phyloP scores from a whole-genome alignment of 352 stramenopile genomes.

The Globisporangium camurandrum region DNA sequence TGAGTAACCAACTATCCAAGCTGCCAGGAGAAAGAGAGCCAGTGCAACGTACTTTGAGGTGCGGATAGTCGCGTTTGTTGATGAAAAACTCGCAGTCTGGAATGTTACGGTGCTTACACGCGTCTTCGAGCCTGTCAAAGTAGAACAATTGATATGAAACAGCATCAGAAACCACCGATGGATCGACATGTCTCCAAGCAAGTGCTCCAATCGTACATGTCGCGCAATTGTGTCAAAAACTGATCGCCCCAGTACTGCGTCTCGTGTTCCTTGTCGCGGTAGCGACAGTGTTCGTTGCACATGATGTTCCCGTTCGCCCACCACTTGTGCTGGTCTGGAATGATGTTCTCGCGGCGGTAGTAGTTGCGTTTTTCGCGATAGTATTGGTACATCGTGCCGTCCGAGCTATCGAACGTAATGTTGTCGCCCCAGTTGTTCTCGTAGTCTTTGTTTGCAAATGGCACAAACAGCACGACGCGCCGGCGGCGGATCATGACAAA shows the following conservation, averaged over 20 bases:
- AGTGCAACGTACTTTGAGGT: conserved; percentile 87
- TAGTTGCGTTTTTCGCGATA: conserved; percentile 85
- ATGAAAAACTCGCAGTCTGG: conserved; percentile 99
- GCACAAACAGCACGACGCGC: conserved; percentile 94
- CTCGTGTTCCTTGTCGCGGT: conserved; percentile 83
- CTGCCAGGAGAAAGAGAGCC: background rate
- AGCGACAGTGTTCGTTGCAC: conserved; percentile 93
- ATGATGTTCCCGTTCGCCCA: conserved; percentile 99
- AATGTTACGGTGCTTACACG: conserved; percentile 91
- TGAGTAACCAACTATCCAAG: background rate
- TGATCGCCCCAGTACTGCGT: conserved; percentile 97
- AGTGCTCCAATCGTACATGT: conserved; percentile 75
- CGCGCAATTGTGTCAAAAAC: conserved; percentile 92
- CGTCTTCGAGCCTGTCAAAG: conserved; percentile 89
- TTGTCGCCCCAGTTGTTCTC: conserved; percentile 94
- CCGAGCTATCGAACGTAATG: conserved; percentile 87
- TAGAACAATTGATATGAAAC: too few species aligned
- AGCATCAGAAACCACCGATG: too few species aligned
- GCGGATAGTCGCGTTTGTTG: conserved; percentile 98
- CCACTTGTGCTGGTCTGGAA: conserved; percentile 88
- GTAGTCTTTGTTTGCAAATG: conserved; percentile 97
- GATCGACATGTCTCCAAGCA: too few species aligned
- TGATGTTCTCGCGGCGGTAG: conserved; percentile 76
- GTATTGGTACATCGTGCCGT: conserved; percentile 88
- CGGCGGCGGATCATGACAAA: conserved; percentile 97